These are phyloP conservation scores for Boletus insuetus DNA, from an alignment of 768 basidiomycete genomes.

Conservation along the genomic window DNA sequence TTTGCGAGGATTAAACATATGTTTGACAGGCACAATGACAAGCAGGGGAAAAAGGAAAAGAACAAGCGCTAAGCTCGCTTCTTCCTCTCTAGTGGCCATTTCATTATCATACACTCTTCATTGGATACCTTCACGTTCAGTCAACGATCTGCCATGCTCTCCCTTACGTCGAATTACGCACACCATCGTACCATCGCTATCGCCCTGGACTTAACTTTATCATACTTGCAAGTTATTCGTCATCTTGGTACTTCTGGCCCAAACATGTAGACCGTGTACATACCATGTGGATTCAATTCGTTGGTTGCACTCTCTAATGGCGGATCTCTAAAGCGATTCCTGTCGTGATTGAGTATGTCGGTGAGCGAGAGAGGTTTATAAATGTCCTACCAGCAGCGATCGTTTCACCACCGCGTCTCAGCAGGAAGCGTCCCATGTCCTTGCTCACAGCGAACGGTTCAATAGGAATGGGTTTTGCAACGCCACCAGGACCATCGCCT, in stretches of 20 bases:
- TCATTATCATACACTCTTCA: background rate
- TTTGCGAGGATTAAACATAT: slow-evolving; percentile 52
- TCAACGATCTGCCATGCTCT: slow-evolving; percentile 19
- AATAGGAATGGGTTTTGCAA: slow-evolving; percentile 67
- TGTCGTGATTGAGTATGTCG: slow-evolving; percentile 17
- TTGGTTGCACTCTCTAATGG: slow-evolving; percentile 17
- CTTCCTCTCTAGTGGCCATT: background rate
- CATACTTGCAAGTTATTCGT: slow-evolving; percentile 13
- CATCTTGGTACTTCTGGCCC: background rate
- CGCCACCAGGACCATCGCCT: slow-evolving; percentile 40
- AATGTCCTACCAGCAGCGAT: slow-evolving; percentile 75
- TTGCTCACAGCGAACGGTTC: slow-evolving; percentile 88
- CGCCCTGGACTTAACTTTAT: slow-evolving; percentile 21
- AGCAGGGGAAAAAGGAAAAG: slow-evolving; percentile 38
- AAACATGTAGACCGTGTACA: slow-evolving; percentile 21
- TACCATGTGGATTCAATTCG: slow-evolving; percentile 4
- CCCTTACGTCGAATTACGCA: slow-evolving; percentile 13
- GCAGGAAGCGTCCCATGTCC: slow-evolving; percentile 91
- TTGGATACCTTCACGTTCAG: slow-evolving; percentile 1
- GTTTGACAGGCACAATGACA: slow-evolving; percentile 49
- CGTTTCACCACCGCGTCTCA: slow-evolving; percentile 89
- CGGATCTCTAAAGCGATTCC: slow-evolving; percentile 46
- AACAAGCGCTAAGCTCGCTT: slow-evolving; percentile 12
- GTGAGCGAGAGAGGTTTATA: background rate
- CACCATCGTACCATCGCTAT: slow-evolving; percentile 4